Evolutionary conservation across 257 asterid species (phyloP), one percentile per base, ranked within the genome.

Genomic region (Misopates orontium): DNA sequence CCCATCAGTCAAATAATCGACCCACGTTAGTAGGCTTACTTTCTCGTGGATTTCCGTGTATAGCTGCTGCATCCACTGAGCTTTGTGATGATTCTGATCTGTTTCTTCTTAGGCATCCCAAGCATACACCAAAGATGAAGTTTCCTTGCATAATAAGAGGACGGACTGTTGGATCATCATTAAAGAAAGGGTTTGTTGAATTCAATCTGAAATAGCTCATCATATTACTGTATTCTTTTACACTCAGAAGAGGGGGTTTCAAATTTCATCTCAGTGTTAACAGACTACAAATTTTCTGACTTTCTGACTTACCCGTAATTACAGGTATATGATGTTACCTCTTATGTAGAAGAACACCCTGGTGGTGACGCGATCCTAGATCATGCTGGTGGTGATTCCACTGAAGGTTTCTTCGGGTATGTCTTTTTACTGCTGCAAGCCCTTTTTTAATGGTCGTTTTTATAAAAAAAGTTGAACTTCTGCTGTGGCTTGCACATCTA

Each of bases 81-180:
- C n/a, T 57, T 48, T 36, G 22, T 65, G 28, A 51, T 60, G 13
- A 11, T 44, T 44, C 32, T 73, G 51, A 17, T 67, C 23, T 31
- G 53, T 74, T 67, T 8, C 18, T 65, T 21, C 31, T 63, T 63
- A 88, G 99, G 82, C 59, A 72, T 66, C 75, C 8, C 83, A 80
- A 73, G 64, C 74, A 24, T 94, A 82, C 82, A 80, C 88, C 56
- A 94, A 79, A 74, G 77, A 76, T 17, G 91, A 90, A 77, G 85
- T 94, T 73, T 80, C 89, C 25, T 67, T 71, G 75, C 99, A 94
- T 80, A 85, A 88, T 85, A 90, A 69, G 67, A 80, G 95, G 80
- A 81, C 88, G 0, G 97, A 94, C 66, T 94, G 99, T 75, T 94
- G 99, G 97, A 85, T 94, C 84, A 88, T 94, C 75, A 90, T 94